phyloP scores from a whole-genome alignment of 2,329 filamentous ascomycete species.

The Neopestalotiopsis rosae region DNA sequence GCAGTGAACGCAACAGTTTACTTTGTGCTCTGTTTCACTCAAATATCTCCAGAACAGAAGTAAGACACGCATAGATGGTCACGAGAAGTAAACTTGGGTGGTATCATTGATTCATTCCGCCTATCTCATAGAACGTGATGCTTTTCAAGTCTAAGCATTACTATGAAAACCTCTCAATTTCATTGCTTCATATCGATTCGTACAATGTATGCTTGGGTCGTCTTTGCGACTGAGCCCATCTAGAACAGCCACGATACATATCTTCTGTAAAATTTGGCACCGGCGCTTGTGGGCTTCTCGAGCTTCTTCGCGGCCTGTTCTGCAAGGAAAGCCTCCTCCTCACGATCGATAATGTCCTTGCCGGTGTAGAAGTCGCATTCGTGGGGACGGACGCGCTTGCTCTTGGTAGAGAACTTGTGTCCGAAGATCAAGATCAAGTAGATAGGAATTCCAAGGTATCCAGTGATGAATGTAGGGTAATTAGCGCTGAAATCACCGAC shows the following conservation, averaged over 20 bases:
- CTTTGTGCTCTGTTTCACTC: neutral
- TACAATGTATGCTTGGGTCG: neutral
- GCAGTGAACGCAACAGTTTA: neutral
- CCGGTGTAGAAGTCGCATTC: conserved; percentile 74
- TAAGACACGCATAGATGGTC: neutral
- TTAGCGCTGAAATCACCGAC: conserved; percentile 50
- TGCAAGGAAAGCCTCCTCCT: conserved; percentile 73
- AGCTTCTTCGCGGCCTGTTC: conserved; percentile 48
- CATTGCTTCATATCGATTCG: neutral
- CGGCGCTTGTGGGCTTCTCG: conserved; percentile 31
- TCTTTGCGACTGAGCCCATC: conserved; percentile 20
- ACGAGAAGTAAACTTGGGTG: neutral
- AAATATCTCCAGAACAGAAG: neutral
- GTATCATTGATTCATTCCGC: conserved; percentile 3
- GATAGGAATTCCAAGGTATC: conserved; percentile 77
- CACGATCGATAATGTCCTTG: conserved; percentile 75
- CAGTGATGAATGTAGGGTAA: conserved; percentile 79
- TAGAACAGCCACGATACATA: conserved; percentile 69
- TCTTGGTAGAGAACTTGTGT: conserved; percentile 65
- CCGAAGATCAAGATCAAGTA: conserved; percentile 74
- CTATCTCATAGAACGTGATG: conserved; percentile 4
- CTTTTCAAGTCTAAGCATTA: neutral
- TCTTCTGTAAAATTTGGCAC: conserved; percentile 59
- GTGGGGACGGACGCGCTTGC: conserved; percentile 58
- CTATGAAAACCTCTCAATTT: neutral